Base-by-base conservation (phyloP, 2,329 filamentous ascomycete genomes). In the Beauveria pseudobassiana region DNA sequence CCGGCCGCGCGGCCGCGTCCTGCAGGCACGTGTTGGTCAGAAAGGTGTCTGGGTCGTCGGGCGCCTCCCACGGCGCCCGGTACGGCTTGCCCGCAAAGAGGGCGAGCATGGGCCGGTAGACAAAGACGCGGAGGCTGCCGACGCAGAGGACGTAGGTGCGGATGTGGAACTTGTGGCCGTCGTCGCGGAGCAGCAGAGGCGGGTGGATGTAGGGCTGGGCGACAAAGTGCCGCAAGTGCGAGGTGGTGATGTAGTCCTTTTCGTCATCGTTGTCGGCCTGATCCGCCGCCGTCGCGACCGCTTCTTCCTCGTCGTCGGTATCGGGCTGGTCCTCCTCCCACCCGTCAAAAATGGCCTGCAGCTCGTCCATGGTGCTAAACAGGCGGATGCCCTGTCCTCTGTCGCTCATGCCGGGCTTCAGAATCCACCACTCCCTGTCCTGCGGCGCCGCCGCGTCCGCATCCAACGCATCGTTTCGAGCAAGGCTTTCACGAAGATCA, bases 371-470 rank as follows among this genome's bases (percentile, higher is more conserved):
- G 2, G 86, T 91, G 68, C 86, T 90, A 74, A 99, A 99, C 0
- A 99, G 78, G 45, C 91, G 79, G 62, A 99, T 97, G 1, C 95
- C 95, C 72, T 97, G 93, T 0, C 93, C 95, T 26, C 93, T 84
- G 72, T 99, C 95, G 73, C 91, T 96, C 95, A 99, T 98, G 9
- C 93, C 89, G 0, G 95, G 93, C 76, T 99, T 99, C 63, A 99
- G 75, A 66, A 99, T 98, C 95, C 95, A 99, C 93, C 93, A 99
- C 72, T 96, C 86, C 63, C 82, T 81, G 48, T 65, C 65, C 16
- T 73, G 75, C 40, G 57, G n/a, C 38, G 42, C 3, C 42, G 16
- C 43, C 43, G 18, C 43, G 5, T 16, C 59, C 43, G 18, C 30
- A 24, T 22, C 59, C 50, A 54, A 20, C 34, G 59, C 20, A 61